Evolutionary conservation across 2,329 filamentous ascomycete species (phyloP), one percentile per base, ranked within the genome.

Genomic region (Celoporthe dispersa): DNA sequence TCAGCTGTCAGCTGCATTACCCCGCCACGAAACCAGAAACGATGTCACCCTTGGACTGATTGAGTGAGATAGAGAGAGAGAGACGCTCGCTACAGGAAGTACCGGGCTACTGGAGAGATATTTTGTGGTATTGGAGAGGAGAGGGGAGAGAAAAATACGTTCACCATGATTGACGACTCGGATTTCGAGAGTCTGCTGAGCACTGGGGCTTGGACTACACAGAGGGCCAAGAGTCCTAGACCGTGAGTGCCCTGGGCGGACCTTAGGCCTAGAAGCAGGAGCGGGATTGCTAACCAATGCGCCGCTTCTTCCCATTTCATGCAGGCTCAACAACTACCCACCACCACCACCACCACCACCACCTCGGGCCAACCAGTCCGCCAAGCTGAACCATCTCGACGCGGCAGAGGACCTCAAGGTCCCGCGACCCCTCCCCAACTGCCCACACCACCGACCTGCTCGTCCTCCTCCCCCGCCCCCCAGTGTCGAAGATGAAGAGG

Each of bases 401-500:
- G 48, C 48, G 44, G 44, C 44, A 16, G 55, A 60, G 8, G 44
- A 28, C 39, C 28, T 59, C 14, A 70, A 59, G 35, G 22, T 53
- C 12, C 31, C 59, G 2, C 64, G 66, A 37, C 53, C 57, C 9
- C 60, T 67, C 19, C n/a, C 19, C 1, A 62, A 28, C 16, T 35
- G 57, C 25, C 6, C 22, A 33, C 62, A 55, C 35, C 41, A n/a
- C 28, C 65, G 73, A 53, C 84, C 83, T 77, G 89, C 91, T 7
- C 91, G 91, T 1, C 83, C 84, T 25, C 90, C 83, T 76, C 89
- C 91, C 7, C 91, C 91, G 1, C 83, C 84, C 25, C 90, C 91
- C 4, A 89, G 80, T 48, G 90, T 91, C 63, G 92, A 94, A 77
- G 91, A 94, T 76, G 92, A 93, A 78, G 81, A 77, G 22, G 84